Evolutionary conservation across 2,329 filamentous ascomycete species (phyloP), one percentile per base, ranked within the genome.

Genomic region (Huntiella bhutanensis): DNA sequence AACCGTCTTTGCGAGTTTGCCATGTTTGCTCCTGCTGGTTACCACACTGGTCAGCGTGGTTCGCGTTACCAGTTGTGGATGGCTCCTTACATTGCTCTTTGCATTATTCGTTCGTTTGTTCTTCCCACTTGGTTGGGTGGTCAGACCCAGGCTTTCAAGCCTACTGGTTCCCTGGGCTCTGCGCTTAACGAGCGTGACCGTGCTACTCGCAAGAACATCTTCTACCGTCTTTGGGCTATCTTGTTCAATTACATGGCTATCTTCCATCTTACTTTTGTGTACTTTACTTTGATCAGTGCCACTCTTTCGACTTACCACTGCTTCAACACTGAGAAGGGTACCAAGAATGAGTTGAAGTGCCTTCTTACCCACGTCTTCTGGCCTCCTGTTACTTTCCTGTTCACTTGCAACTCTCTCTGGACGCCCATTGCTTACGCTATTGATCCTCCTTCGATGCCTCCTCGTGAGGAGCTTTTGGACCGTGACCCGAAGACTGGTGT

Each of bases 361-460:
- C 60, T 79, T 3, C 55, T 78, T 36, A 75, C 72, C 0, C 72
- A 77, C 55, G 71, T 71, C 10, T 71, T 70, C 59, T 78, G 74
- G 74, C 73, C 73, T 4, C 74, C 74, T 0, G 54, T 76, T 38
- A 69, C 71, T 0, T 76, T 73, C 59, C 53, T 75, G 38, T 69
- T 71, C 54, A 64, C 70, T 41, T 67, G 66, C 60, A 67, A 62
- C 43, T 69, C 69, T 1, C 59, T 73, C 19, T 75, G 71, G 70
- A 72, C 66, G 0, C 75, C 75, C 0, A 64, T 80, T 40, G 62
- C 64, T 1, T 80, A 80, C 54, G 71, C 73, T 17, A 69, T 78
- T 46, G 69, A 70, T 52, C 75, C 75, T 1, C 75, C 75, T 0
- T 59, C 55, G 3, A 67, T 75, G 60, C 71, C 73, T 0, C 68